Evolutionary conservation across 169 alveolate species (phyloP).

Genomic region (Eimeria sp.): DNA sequence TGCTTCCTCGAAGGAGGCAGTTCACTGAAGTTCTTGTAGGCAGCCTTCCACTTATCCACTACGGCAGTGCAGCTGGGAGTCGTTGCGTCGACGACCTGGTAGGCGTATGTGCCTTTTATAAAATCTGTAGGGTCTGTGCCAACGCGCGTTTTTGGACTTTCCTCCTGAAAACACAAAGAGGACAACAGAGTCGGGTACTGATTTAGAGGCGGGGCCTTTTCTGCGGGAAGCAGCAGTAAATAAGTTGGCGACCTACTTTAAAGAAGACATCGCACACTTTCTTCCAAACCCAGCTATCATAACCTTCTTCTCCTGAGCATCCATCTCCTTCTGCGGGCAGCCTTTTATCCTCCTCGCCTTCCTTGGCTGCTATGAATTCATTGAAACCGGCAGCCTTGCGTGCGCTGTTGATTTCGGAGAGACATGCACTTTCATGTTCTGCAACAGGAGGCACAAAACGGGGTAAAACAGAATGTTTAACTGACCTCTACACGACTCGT

Average conservation of each 20-base stretch:
- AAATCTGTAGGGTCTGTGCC: not conserved
- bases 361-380: not conserved
- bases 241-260: not conserved
- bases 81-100: not conserved
- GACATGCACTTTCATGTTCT: not conserved
- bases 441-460: not conserved
- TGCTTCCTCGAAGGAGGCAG: too few relatives aligned
- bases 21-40: too few relatives aligned
- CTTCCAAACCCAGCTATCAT: not conserved
- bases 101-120: not conserved
- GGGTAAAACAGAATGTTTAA: not conserved
- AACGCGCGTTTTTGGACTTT: not conserved
- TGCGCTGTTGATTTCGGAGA: not conserved
- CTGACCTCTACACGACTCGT: not conserved
- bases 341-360: not conserved
- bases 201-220: too few relatives aligned
- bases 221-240: too few relatives aligned
- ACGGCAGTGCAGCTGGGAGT: not conserved
- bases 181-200: not conserved
- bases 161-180: not conserved
- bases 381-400: not conserved
- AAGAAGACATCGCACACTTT: not conserved
- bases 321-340: not conserved
- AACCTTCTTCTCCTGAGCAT: not conserved
- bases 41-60: not conserved